Percentiles rank a stretch among this genome's conserved stretches.
phyloP scores from a whole-genome alignment of 2,329 filamentous ascomycete genomes.

The Endothia cerciana region DNA sequence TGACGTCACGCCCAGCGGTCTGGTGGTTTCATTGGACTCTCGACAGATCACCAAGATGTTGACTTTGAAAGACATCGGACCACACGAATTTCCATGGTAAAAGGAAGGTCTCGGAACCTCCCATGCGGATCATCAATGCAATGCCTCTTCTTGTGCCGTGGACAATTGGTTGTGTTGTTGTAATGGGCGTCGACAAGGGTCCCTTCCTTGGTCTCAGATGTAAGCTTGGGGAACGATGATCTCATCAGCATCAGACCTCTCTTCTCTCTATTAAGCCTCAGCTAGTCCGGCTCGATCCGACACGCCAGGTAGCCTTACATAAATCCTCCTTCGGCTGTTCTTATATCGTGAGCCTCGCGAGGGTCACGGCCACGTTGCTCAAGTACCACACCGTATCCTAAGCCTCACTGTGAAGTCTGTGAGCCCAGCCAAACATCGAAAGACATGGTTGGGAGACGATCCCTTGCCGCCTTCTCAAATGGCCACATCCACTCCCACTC shows the following conservation, averaged over 20 bases:
- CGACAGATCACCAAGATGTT: too few relatives aligned
- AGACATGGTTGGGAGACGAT: constrained; percentile 26
- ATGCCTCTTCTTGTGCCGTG: not conserved
- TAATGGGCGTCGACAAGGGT: not conserved
- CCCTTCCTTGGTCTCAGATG: constrained; percentile 1
- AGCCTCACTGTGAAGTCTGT: not conserved
- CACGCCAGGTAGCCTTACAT: not conserved
- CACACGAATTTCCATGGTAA: too few relatives aligned
- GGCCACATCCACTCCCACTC: not conserved
- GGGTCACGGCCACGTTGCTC: too few relatives aligned
- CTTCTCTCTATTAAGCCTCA: not conserved
- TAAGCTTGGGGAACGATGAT: constrained; percentile 15
- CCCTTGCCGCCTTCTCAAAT: constrained; percentile 16
- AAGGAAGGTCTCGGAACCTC: not conserved
- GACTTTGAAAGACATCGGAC: too few relatives aligned
- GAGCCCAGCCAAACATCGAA: not conserved
- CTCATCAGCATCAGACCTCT: constrained; percentile 19
- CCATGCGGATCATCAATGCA: not conserved
- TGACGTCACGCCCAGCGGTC: not conserved
- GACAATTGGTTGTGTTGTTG: not conserved
- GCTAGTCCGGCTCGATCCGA: not conserved
- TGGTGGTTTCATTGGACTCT: not conserved
- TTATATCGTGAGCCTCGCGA: not conserved
- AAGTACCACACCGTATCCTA: not conserved
- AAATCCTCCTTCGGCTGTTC: not conserved